Evolutionary conservation across 306 rosid species (phyloP), one percentile per base, ranked within the genome.

Genomic region (Astragalus glycyphyllos): DNA sequence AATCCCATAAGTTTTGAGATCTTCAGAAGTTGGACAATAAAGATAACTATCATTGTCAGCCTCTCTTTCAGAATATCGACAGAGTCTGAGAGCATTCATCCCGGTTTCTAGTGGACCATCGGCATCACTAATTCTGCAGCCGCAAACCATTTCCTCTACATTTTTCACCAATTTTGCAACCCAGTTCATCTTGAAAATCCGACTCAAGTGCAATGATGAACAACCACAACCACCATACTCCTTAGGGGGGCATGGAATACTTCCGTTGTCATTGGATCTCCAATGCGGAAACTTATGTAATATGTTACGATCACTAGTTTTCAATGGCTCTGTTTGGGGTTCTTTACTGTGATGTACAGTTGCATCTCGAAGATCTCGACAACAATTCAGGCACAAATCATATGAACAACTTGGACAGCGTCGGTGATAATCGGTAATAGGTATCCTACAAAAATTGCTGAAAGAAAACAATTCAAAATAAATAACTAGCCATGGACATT

Each of bases 171-270:
- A 86, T 63, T 95, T 95, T 82, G 99, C 97, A 63, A 95, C 97
- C 99, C 97, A 91, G 58, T 94, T 94, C 97, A 89, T 91, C 88
- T 91, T 94, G 81, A 94, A 94, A 77, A 91, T 94, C 77, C 97
- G 92, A 73, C 90, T 86, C 79, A 91, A 88, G 74, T 81, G 84
- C 77, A 94, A 74, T 7, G 88, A 73, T 29, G 85, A 83, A 81
- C 68, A 69, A 67, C 91, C 91, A 80, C 99, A 94, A 80, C 99
- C 97, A 81, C 97, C 99, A 62, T 80, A 83, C 60, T 90, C 96
- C 84, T 78, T 85, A 51, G 97, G 95, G 66, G 97, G 99, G 65
- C 97, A 94, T 61, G 97, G 96, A 81, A 94, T 85, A 67, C 89
- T 89, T 56, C 84, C 92, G 29, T 87, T 58, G 37, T 75, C 72